Conservation (phyloP, 257 asterid genomes). For the Verbena officinalis region DNA sequence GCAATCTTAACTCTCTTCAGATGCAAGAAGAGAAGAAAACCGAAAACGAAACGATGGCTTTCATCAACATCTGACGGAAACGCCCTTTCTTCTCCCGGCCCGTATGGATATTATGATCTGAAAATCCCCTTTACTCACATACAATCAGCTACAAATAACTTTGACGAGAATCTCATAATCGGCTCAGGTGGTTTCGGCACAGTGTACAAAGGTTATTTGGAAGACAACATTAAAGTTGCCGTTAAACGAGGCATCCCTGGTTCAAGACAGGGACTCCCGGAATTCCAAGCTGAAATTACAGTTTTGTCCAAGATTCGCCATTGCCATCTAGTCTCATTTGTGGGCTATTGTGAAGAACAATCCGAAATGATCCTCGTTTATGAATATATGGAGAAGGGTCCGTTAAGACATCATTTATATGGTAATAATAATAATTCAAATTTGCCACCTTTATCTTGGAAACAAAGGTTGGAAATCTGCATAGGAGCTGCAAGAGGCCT, state of each 20-base stretch:
- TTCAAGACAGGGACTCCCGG: constrained; percentile 53
- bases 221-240: constrained; percentile 46
- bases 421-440: constrained; percentile 20
- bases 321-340: constrained; percentile 56
- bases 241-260: constrained; percentile 53
- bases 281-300: constrained; percentile 52
- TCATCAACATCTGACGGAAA: constrained; percentile 55
- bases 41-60: constrained; percentile 51
- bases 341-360: constrained; percentile 60
- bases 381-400: constrained; percentile 57
- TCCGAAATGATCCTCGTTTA: constrained; percentile 65
- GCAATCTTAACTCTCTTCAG: constrained; percentile 30
- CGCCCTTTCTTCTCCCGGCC: constrained; percentile 35
- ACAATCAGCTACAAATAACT: constrained; percentile 47
- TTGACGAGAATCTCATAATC: constrained; percentile 45
- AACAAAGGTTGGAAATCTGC: constrained; percentile 58
- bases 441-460: constrained; percentile 52
- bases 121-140: constrained; percentile 47
- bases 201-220: constrained; percentile 51
- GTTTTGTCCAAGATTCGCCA: constrained; percentile 56
- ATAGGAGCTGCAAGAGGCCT: constrained; percentile 69
- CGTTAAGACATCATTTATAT: constrained; percentile 48
- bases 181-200: constrained; percentile 62
- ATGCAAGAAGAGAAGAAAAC: constrained; percentile 38
- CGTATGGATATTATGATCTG: constrained; percentile 40